Percentiles rank a stretch among this genome's conserved stretches.
These are phyloP conservation scores for Rugiboletus extremiorientalis DNA, from an alignment of 1,284 basidiomycete species.

Conservation along the genomic window DNA sequence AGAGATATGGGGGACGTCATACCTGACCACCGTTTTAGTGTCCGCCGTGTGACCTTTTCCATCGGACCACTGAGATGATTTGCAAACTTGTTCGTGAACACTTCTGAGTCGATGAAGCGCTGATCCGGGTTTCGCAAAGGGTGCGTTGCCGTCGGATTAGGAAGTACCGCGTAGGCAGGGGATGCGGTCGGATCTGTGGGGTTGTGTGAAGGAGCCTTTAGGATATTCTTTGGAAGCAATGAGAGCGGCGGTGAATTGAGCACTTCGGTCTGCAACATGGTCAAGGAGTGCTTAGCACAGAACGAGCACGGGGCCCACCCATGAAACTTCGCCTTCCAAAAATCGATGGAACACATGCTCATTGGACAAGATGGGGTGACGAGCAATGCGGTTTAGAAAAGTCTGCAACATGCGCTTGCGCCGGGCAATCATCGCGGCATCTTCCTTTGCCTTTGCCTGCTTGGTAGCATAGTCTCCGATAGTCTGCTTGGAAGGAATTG, in stretches of 20 bases:
- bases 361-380: constrained; percentile 91
- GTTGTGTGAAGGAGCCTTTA: constrained; percentile 94
- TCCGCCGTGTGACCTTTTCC: constrained; percentile 93
- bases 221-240: constrained; percentile 89
- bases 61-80: constrained; percentile 88
- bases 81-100: constrained; percentile 96
- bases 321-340: constrained; percentile 92
- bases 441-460: constrained; percentile 96
- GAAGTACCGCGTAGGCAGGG: constrained; percentile 80
- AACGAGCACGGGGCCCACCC: constrained; percentile 54
- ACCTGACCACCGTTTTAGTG: constrained; percentile 94
- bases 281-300: constrained; percentile 1
- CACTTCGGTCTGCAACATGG: constrained; percentile 71
- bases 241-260: constrained; percentile 90
- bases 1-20: constrained; percentile 22
- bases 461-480: constrained; percentile 97
- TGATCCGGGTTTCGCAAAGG: constrained; percentile 88
- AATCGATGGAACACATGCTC: constrained; percentile 96
- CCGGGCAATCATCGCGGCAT: constrained; percentile 87
- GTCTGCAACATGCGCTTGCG: constrained; percentile 95
- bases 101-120: constrained; percentile 94
- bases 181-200: constrained; percentile 81
- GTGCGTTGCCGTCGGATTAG: constrained; percentile 85
- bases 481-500: constrained; percentile 96
- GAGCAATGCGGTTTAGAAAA: constrained; percentile 87